A percentile compares a stretch with the other conserved stretches of the same genome.
These are phyloP conservation scores for Nemophila menziesii DNA, from an alignment of 257 asterid species.

Conservation along the genomic window DNA sequence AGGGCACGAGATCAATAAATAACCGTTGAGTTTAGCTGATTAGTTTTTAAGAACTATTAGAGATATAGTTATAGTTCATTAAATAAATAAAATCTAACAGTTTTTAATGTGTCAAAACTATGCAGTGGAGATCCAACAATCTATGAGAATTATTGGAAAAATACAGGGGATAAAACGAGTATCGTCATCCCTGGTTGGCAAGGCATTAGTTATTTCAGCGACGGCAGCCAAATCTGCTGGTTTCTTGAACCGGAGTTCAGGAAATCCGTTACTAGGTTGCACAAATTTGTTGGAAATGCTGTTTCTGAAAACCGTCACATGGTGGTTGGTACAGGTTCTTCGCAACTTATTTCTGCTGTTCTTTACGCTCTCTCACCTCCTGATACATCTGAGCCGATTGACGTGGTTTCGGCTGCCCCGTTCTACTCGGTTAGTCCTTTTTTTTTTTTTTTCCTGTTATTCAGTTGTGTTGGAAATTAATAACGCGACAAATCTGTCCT, in stretches of 20 bases:
- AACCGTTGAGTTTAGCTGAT: neutral
- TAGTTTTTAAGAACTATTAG: neutral
- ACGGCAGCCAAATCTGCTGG: slow-evolving; percentile 62
- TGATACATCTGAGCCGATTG: slow-evolving; percentile 47
- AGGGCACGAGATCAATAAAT: neutral
- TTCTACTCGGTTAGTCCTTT: slow-evolving; percentile 61
- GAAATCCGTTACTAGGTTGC: slow-evolving; percentile 46
- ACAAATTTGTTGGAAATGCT: slow-evolving; percentile 72
- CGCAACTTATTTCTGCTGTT: slow-evolving; percentile 84
- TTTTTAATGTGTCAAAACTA: neutral
- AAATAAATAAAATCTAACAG: no score
- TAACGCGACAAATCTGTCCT: neutral
- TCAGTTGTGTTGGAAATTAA: neutral
- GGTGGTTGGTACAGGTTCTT: slow-evolving; percentile 90
- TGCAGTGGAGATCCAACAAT: slow-evolving; percentile 93
- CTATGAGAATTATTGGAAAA: slow-evolving; percentile 78
- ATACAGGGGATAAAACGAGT: slow-evolving; percentile 53
- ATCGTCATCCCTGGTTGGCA: slow-evolving; percentile 78
- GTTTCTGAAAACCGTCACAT: slow-evolving; percentile 53
- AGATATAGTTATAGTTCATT: neutral
- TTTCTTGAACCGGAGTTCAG: slow-evolving; percentile 71
- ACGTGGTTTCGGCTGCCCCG: slow-evolving; percentile 85
- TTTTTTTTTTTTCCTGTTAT: neutral
- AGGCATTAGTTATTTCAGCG: slow-evolving; percentile 82
- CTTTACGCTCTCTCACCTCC: slow-evolving; percentile 64